phyloP scores from a whole-genome alignment of 495 filamentous ascomycete species.

The Collariella sp. region DNA sequence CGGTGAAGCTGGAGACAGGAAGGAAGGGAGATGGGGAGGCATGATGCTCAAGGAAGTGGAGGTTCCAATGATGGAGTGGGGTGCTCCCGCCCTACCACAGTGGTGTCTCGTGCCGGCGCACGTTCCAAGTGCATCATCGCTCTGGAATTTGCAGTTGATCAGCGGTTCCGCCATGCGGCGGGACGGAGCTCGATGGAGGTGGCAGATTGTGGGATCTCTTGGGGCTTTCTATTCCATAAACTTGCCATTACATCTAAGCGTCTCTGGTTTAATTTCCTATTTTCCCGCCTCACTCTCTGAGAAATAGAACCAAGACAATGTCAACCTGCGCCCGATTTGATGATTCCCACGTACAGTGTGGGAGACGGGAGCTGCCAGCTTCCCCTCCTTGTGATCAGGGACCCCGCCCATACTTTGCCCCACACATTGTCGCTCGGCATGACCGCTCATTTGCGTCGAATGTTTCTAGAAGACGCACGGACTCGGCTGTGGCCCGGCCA shows the following conservation, averaged over 20 bases:
- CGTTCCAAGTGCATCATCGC: slow-evolving; percentile 16
- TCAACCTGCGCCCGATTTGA: neutral
- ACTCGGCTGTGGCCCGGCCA: slow-evolving; percentile 9
- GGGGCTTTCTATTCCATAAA: neutral
- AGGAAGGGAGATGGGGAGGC: slow-evolving; percentile 23
- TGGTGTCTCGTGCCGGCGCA: neutral
- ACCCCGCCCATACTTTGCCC: slow-evolving; percentile 16
- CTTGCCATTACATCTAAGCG: too few species aligned
- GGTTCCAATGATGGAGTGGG: slow-evolving; percentile 25
- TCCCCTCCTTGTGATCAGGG: slow-evolving; percentile 11
- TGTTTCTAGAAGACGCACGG: slow-evolving; percentile 33
- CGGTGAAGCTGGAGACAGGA: slow-evolving; percentile 6
- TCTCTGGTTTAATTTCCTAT: too few species aligned
- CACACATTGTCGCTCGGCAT: slow-evolving; percentile 19
- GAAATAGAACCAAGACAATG: neutral
- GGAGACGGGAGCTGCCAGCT: slow-evolving; percentile 4
- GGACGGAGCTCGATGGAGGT: neutral
- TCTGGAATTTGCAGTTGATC: slow-evolving; percentile 5
- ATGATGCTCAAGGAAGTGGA: slow-evolving; percentile 18
- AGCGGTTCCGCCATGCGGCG: neutral
- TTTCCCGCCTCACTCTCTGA: too few species aligned
- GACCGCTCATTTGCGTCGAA: slow-evolving; percentile 27
- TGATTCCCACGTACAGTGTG: slow-evolving; percentile 1
- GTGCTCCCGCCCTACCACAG: slow-evolving; percentile 23
- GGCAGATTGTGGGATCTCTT: neutral